Percentiles rank a stretch among this genome's conserved stretches.
These are phyloP conservation scores for Hypomontagnella monticulosa DNA, from an alignment of 495 filamentous ascomycete species.

Conservation along the genomic window DNA sequence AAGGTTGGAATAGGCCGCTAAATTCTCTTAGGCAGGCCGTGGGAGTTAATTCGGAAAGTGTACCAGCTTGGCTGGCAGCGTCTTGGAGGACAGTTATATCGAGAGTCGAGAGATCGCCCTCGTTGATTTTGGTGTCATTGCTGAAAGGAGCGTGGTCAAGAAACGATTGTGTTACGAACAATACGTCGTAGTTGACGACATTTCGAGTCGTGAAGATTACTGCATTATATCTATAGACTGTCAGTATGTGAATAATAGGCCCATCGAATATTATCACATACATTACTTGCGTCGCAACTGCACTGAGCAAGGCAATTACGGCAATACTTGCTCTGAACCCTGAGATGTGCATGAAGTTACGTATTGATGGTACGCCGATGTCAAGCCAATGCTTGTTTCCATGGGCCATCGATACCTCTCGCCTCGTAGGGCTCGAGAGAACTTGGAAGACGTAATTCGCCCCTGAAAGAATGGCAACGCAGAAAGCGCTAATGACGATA, in stretches of 20 bases:
- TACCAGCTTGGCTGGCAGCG: conserved; percentile 33
- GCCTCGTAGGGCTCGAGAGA: conserved; percentile 61
- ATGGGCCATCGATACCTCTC: conserved; percentile 62
- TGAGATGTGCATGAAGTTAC: conserved; percentile 57
- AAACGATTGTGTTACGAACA: conserved; percentile 52
- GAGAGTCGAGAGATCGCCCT: conserved; percentile 42
- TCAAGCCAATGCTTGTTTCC: conserved; percentile 58
- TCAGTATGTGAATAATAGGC: conserved; percentile 6
- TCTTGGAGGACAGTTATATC: conserved; percentile 51
- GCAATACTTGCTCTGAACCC: conserved; percentile 50
- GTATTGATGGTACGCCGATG: conserved; percentile 61
- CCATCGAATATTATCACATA: conserved; percentile 30
- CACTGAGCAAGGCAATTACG: conserved; percentile 48
- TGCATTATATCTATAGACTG: conserved; percentile 56
- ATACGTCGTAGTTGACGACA: conserved; percentile 47
- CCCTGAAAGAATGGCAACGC: conserved; percentile 50
- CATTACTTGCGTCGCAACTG: conserved; percentile 56
- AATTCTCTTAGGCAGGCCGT: conserved; percentile 31
- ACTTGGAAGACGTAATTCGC: conserved; percentile 62
- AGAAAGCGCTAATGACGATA: conserved; percentile 50
- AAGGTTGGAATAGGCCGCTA: conserved; percentile 43
- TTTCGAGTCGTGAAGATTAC: conserved; percentile 53
- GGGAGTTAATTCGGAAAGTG: conserved; percentile 18
- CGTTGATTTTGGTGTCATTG: conserved; percentile 46
- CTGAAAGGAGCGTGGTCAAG: conserved; percentile 49